Conservation (phyloP, 139 green algal species). For the Haematococcus sp. region DNA sequence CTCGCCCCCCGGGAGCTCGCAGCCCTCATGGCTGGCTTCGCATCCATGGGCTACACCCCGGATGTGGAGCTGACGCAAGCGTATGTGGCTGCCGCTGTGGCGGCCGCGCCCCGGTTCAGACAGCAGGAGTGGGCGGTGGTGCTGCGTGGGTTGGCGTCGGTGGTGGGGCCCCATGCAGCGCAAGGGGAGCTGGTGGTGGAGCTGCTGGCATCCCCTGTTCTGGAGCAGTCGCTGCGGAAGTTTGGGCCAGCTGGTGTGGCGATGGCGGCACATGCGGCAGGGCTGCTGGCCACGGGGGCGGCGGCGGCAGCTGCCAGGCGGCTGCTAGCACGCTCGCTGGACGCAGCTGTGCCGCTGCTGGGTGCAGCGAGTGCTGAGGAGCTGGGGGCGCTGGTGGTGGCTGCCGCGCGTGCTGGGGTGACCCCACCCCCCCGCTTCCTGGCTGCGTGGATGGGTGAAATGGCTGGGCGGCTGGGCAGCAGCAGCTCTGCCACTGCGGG, state of each 20-base stretch:
- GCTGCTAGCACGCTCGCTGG: too few species aligned
- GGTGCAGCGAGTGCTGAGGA: background rate
- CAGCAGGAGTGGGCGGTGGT: constrained; percentile 39
- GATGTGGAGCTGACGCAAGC: constrained; percentile 30
- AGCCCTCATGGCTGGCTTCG: constrained; percentile 23
- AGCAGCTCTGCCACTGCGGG: background rate
- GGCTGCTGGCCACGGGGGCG: too few species aligned
- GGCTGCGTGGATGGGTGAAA: constrained; percentile 2
- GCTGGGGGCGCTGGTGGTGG: constrained; percentile 5
- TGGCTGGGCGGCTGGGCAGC: constrained; percentile 4
- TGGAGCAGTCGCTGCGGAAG: too few species aligned
- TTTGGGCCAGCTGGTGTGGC: too few species aligned
- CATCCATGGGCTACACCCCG: constrained; percentile 26
- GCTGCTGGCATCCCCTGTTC: too few species aligned
- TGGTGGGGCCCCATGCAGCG: constrained; percentile 5
- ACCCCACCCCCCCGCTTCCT: background rate
- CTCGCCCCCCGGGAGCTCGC: constrained; percentile 32
- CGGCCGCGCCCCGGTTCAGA: constrained; percentile 5
- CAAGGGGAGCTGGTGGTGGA: too few species aligned
- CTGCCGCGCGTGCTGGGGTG: background rate
- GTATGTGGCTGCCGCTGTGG: constrained; percentile 2
- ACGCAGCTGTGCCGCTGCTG: too few species aligned
- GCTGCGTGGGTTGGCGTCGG: constrained; percentile 12
- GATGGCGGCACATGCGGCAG: too few species aligned
- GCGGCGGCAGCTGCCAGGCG: too few species aligned